phyloP scores from a whole-genome alignment of 2,329 filamentous ascomycete species.

The Trichoderma semiorbis region DNA sequence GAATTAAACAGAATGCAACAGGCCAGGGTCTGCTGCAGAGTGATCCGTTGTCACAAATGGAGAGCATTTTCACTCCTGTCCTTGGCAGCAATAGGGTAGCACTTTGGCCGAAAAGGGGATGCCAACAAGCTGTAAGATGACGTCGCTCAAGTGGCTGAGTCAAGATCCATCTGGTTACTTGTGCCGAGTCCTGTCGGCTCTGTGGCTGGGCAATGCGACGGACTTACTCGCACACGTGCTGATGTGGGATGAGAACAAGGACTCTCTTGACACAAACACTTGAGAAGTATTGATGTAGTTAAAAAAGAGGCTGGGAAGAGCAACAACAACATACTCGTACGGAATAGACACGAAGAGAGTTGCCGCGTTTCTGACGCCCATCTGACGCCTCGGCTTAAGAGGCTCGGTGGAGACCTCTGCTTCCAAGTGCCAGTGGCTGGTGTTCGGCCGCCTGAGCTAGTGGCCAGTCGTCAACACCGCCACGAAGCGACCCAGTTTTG shows the following conservation, averaged over 20 bases:
- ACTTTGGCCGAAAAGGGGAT: neutral
- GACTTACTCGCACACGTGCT: neutral
- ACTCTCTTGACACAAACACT: neutral
- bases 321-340: neutral
- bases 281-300: neutral
- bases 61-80: neutral
- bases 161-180: neutral
- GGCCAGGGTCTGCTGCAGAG: neutral
- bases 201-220: neutral
- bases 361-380: neutral
- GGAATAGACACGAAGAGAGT: neutral
- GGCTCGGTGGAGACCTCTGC: neutral
- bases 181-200: neutral
- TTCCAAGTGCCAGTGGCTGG: neutral
- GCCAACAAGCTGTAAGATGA: neutral
- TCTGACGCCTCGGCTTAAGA: neutral
- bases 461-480: neutral
- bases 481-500: neutral
- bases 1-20: neutral
- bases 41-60: neutral
- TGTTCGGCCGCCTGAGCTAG: neutral
- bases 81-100: neutral
- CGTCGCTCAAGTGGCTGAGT: slow-evolving; percentile 15
- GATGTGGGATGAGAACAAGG: neutral
- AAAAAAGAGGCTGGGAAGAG: neutral